phyloP scores from a whole-genome alignment of 352 stramenopile genomes.

The Phytophthora constricta region DNA sequence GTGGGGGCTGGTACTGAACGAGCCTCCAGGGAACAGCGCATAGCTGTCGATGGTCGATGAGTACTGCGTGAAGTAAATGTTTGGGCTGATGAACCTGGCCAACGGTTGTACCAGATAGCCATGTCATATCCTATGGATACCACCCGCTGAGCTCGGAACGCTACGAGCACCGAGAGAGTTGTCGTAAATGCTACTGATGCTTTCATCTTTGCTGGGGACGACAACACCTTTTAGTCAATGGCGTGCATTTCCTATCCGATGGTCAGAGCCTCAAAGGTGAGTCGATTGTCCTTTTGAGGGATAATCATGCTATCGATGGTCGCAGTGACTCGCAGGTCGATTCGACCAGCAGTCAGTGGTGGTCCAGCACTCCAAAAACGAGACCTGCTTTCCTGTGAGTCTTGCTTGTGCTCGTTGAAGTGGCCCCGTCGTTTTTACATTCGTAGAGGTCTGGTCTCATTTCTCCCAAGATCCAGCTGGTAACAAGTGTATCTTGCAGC shows the following conservation, averaged over 20 bases:
- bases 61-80: conserved; percentile 52
- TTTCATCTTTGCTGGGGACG: conserved; percentile 17
- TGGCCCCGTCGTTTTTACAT: background rate
- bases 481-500: too few relatives aligned
- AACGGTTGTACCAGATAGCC: conserved; percentile 48
- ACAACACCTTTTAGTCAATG: conserved; percentile 17
- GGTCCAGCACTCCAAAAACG: too few relatives aligned
- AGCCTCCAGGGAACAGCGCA: conserved; percentile 38
- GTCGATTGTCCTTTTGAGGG: too few relatives aligned
- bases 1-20: conserved; percentile 40
- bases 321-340: too few relatives aligned
- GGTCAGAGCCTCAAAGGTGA: too few relatives aligned
- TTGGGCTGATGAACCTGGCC: conserved; percentile 42
- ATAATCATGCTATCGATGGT: too few relatives aligned
- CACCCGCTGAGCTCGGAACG: conserved; percentile 23
- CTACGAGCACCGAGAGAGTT: conserved; percentile 18
- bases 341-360: too few relatives aligned
- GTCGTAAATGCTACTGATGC: conserved; percentile 2
- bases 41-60: conserved; percentile 49
- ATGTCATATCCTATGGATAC: too few relatives aligned
- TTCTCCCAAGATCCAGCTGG: background rate
- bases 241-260: conserved; percentile 9
- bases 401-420: background rate
- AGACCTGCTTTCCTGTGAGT: too few relatives aligned
- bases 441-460: background rate